phyloP scores from a whole-genome alignment of 805 yeast species.

The Wickerhamomyces chaumierensis region DNA sequence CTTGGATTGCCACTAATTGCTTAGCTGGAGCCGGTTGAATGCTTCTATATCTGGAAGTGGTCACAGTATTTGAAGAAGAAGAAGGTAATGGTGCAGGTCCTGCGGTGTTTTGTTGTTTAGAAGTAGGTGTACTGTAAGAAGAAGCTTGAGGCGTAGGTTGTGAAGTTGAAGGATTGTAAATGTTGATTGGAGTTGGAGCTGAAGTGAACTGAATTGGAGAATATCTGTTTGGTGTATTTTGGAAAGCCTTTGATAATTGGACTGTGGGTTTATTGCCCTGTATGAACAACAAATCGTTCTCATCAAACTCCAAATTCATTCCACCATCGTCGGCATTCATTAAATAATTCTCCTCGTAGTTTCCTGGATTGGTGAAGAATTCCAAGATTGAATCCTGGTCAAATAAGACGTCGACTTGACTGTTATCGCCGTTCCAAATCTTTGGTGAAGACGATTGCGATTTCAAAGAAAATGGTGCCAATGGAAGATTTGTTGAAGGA shows the following conservation, averaged over 20 bases:
- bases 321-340: background rate
- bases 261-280: background rate
- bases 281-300: background rate
- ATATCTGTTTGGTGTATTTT: no score
- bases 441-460: background rate
- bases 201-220: background rate
- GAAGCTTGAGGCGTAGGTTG: no score
- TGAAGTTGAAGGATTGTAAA: background rate
- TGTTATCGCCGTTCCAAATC: background rate
- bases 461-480: background rate
- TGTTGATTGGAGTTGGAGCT: background rate
- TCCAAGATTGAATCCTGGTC: background rate
- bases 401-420: background rate
- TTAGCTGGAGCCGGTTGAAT: slow-evolving; percentile 1
- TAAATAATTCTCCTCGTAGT: background rate
- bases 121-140: no score
- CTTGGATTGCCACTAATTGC: background rate
- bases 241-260: no score
- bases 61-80: no score
- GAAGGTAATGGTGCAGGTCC: no score
- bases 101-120: no score
- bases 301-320: background rate
- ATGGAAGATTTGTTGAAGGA: background rate
- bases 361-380: background rate
- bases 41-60: background rate